These are phyloP conservation scores for Daldinia loculata DNA, from an alignment of 495 filamentous ascomycete species.

Conservation along the genomic window DNA sequence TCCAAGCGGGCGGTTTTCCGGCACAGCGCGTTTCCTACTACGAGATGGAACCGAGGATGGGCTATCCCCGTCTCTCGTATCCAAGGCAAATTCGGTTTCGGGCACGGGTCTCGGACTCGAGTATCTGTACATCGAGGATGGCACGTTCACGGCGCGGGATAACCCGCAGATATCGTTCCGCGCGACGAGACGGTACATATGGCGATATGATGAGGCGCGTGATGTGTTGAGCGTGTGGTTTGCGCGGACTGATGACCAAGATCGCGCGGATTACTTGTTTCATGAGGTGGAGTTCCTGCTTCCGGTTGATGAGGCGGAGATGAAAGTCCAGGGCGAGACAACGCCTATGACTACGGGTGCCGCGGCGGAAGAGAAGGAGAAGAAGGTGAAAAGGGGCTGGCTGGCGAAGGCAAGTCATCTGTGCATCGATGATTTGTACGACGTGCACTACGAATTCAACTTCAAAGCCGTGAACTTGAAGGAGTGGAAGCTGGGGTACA, in stretches of 20 bases:
- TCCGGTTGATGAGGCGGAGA: conserved; percentile 20
- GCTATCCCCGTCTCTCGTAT: conserved; percentile 46
- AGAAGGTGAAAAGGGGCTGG: conserved; percentile 52
- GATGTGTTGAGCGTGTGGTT: conserved; percentile 75
- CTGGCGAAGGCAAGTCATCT: conserved; percentile 67
- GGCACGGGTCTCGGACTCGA: conserved; percentile 51
- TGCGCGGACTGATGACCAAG: conserved; percentile 63
- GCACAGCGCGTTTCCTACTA: conserved; percentile 70
- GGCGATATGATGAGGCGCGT: conserved; percentile 63
- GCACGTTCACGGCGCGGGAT: conserved; percentile 62
- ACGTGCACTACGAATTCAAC: conserved; percentile 66
- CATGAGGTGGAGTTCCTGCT: conserved; percentile 61
- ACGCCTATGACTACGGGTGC: conserved; percentile 6
- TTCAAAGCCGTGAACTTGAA: conserved; percentile 63
- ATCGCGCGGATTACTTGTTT: conserved; percentile 71
- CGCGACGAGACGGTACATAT: conserved; percentile 63
- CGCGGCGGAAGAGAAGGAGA: conserved; percentile 32
- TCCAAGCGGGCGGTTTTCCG: conserved; percentile 68
- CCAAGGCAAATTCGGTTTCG: neutral
- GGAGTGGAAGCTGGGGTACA: conserved; percentile 66
- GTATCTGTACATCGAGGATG: conserved; percentile 73
- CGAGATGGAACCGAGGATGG: conserved; percentile 60
- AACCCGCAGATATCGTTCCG: conserved; percentile 53
- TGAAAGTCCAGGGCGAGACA: neutral
- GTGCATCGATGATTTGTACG: conserved; percentile 71